phyloP scores from a whole-genome alignment of 2,329 filamentous ascomycete genomes.

The Clarireedia homoeocarpa region DNA sequence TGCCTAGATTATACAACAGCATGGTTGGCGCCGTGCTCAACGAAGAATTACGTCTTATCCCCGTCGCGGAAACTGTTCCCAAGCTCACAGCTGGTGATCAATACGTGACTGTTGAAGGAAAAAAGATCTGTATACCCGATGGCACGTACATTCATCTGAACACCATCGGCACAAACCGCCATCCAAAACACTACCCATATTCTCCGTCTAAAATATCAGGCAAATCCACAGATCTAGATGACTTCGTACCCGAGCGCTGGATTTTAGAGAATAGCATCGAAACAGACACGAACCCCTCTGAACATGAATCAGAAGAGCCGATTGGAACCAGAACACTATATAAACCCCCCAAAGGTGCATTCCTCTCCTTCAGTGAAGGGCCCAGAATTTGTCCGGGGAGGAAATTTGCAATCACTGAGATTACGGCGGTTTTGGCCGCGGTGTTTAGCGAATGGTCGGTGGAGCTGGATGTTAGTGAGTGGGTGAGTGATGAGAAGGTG shows the following conservation, averaged over 20 bases:
- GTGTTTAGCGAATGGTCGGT: constrained; percentile 23
- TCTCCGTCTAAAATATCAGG: constrained; percentile 52
- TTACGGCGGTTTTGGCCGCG: constrained; percentile 26
- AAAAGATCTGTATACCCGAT: constrained; percentile 11
- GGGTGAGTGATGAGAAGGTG: constrained; percentile 25
- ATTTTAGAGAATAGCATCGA: constrained; percentile 23
- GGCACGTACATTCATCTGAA: constrained; percentile 38
- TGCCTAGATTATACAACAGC: constrained; percentile 22
- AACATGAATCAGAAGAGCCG: not conserved
- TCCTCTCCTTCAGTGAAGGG: constrained; percentile 30
- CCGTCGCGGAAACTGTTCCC: constrained; percentile 46
- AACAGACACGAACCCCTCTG: not conserved
- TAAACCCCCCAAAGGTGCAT: constrained; percentile 25
- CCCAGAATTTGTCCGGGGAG: constrained; percentile 32
- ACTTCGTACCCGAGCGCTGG: constrained; percentile 52
- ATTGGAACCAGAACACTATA: constrained; percentile 14
- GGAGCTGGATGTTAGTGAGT: constrained; percentile 24
- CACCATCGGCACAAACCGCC: constrained; percentile 39
- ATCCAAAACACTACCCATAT: constrained; percentile 47
- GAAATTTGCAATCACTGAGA: constrained; percentile 32
- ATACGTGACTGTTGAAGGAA: constrained; percentile 22
- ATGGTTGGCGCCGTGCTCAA: constrained; percentile 31
- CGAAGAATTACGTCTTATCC: constrained; percentile 47
- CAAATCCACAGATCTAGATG: constrained; percentile 30
- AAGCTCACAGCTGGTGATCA: not conserved